These are phyloP conservation scores for Trifolium fragiferum DNA, from an alignment of 306 rosid genomes.

Conservation along the genomic window DNA sequence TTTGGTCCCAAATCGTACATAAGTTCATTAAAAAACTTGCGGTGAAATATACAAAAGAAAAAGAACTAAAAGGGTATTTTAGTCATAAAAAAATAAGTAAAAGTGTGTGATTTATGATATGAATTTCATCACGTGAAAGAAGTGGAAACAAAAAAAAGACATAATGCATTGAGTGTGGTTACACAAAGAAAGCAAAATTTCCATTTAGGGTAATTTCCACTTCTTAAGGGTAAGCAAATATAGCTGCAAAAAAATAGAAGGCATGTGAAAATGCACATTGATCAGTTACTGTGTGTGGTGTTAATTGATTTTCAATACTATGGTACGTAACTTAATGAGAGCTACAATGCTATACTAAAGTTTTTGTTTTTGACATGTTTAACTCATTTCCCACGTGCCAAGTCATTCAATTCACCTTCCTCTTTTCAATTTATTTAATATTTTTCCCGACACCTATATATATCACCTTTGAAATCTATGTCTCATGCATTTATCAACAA, in stretches of 20 bases:
- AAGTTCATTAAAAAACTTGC: background rate
- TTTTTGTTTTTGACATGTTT: slow-evolving; percentile 39
- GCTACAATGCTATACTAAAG: slow-evolving; percentile 32
- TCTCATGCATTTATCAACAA: slow-evolving; percentile 16
- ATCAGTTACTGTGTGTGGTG: slow-evolving; percentile 28
- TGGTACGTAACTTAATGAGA: slow-evolving; percentile 34
- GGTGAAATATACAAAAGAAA: slow-evolving; percentile 8
- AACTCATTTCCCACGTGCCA: slow-evolving; percentile 52
- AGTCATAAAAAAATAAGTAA: background rate
- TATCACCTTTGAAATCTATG: slow-evolving; percentile 25
- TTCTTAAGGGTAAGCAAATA: slow-evolving; percentile 37
- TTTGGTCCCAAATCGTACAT: slow-evolving; percentile 10
- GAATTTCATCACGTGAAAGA: slow-evolving; percentile 44
- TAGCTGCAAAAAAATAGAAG: slow-evolving; percentile 32
- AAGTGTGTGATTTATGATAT: background rate
- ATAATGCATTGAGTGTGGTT: slow-evolving; percentile 38
- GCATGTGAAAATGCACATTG: slow-evolving; percentile 44
- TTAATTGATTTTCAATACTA: slow-evolving; percentile 30
- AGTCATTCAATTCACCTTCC: slow-evolving; percentile 18
- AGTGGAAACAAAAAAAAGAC: slow-evolving; percentile 31
- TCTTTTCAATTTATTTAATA: background rate
- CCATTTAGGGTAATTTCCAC: slow-evolving; percentile 34
- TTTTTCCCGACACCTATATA: slow-evolving; percentile 38
- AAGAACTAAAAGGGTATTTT: background rate
- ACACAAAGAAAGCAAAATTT: slow-evolving; percentile 41